These are phyloP conservation scores for Vaccinium corymbosum DNA, from an alignment of 148 eudicot genomes.

Conservation along the genomic window DNA sequence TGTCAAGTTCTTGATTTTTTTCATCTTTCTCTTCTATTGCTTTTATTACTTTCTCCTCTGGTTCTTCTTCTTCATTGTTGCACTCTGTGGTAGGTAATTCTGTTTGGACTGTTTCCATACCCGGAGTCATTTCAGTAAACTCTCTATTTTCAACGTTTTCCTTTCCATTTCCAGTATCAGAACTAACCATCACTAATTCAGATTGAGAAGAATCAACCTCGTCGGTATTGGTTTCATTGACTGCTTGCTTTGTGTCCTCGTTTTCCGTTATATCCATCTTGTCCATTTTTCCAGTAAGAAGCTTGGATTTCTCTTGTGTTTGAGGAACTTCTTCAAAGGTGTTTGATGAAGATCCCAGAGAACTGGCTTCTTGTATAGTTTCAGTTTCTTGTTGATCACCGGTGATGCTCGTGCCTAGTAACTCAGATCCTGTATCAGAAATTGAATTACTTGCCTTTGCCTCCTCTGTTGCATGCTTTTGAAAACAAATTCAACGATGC, in stretches of 20 bases:
- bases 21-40: background rate
- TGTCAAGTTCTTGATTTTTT: background rate
- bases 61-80: background rate
- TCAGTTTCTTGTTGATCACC: conserved; percentile 3
- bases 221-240: background rate
- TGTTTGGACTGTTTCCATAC: conserved; percentile 6
- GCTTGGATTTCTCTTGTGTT: conserved; percentile 11
- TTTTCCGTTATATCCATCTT: conserved; percentile 8
- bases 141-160: conserved; percentile 1
- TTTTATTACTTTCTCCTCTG: background rate
- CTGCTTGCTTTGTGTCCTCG: conserved; percentile 6
- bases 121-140: background rate
- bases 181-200: background rate
- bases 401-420: background rate
- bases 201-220: conserved; percentile 12
- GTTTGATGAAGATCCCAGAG: background rate
- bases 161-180: background rate
- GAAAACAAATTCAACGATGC: background rate
- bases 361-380: background rate
- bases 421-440: background rate
- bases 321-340: conserved; percentile 10
- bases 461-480: conserved; percentile 8
- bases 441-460: background rate
- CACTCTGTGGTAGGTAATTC: conserved; percentile 3
- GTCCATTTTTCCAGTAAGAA: background rate